Conservation (phyloP, 129 eudicot genomes). For the carrot (Daucus carota) region DNA sequence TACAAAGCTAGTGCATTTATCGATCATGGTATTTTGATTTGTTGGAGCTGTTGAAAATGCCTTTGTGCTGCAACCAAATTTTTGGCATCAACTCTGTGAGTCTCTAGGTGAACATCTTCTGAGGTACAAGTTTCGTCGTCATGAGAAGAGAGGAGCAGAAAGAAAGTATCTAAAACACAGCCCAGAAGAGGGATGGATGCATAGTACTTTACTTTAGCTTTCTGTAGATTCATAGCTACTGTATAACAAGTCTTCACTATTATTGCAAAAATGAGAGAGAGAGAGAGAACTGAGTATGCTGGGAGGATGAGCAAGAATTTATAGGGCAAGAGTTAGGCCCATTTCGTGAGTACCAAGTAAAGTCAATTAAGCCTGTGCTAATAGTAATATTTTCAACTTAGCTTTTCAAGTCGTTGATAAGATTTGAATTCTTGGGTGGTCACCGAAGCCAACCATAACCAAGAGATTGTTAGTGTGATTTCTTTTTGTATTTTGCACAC, state of each 20-base stretch:
- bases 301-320: background rate
- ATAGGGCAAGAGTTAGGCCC: background rate
- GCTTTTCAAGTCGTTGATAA: too few species aligned
- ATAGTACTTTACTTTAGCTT: background rate
- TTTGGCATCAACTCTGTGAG: background rate
- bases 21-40: background rate
- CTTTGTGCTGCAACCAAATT: slow-evolving; percentile 1
- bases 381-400: too few species aligned
- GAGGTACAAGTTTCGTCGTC: too few species aligned
- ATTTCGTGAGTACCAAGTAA: background rate
- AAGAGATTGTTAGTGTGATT: too few species aligned
- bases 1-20: background rate
- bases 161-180: background rate
- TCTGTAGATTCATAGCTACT: background rate
- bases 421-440: too few species aligned
- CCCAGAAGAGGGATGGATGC: background rate
- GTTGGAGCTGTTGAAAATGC: slow-evolving; percentile 7
- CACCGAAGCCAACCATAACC: too few species aligned
- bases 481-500: too few species aligned
- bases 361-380: background rate
- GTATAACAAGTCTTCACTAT: background rate
- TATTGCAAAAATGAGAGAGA: background rate
- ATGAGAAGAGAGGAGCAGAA: background rate
- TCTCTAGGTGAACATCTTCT: background rate
- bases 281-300: background rate